A percentile compares a stretch with the other conserved stretches of the same genome.
Evolutionary conservation across 371 early-diverging fungal species (phyloP).

Genomic region (Mycotypha africana): DNA sequence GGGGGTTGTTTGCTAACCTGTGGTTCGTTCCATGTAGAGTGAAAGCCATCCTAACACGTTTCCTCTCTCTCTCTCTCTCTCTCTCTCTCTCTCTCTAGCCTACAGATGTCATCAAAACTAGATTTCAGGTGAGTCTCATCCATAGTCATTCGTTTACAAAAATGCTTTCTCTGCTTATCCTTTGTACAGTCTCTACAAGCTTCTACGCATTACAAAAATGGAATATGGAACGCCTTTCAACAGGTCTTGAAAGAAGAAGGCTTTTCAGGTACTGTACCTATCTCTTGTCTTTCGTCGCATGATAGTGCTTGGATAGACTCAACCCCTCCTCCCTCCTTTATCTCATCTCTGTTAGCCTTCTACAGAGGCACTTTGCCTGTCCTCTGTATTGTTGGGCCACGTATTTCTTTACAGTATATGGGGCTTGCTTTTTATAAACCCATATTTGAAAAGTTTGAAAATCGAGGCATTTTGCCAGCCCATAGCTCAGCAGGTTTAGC

Average conservation of each 20-base stretch:
- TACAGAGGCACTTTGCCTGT: slow-evolving; percentile 48
- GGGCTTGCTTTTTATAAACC: slow-evolving; percentile 50
- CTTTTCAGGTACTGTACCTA: slow-evolving; percentile 26
- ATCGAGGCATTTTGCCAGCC: slow-evolving; percentile 22
- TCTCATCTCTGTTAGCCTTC: no score
- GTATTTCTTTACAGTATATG: slow-evolving; percentile 45
- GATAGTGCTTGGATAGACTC: no score
- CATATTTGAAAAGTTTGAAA: slow-evolving; percentile 45
- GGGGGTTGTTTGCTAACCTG: not conserved
- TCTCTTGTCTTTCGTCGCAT: no score
- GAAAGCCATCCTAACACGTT: no score
- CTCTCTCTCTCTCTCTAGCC: no score
- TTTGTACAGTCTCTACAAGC: slow-evolving; percentile 18
- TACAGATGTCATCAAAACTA: slow-evolving; percentile 39
- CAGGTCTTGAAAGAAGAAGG: slow-evolving; percentile 24
- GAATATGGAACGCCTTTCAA: slow-evolving; percentile 28
- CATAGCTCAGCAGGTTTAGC: slow-evolving; percentile 50
- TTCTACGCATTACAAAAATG: slow-evolving; percentile 30
- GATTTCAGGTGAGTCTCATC: slow-evolving; percentile 27
- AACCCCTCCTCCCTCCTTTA: no score
- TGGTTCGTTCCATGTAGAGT: no score
- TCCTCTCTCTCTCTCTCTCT: no score
- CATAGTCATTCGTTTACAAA: not conserved
- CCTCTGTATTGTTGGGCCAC: slow-evolving; percentile 46
- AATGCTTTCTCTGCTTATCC: not conserved